Conservation (phyloP, 2,329 filamentous ascomycete genomes). For the Aspergillus amoenus region DNA sequence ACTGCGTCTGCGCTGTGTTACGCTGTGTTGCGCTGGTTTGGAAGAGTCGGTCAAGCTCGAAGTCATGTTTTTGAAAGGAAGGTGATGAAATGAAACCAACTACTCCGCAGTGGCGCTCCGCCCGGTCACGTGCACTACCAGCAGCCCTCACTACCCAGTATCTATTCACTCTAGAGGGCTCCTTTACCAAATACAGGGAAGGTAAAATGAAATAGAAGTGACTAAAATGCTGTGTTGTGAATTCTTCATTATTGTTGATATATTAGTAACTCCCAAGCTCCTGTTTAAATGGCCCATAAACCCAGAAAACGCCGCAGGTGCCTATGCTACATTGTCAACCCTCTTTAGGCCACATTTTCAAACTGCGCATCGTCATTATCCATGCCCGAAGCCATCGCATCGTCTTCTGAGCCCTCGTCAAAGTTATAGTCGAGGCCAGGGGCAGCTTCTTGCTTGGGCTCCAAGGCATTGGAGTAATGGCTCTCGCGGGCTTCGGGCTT, state of each 20-base stretch:
- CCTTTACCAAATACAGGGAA: not conserved
- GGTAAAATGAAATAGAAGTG: not conserved
- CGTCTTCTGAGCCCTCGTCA: slow-evolving; percentile 53
- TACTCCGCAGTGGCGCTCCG: not conserved
- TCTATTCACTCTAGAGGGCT: too few relatives aligned
- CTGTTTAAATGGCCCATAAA: slow-evolving; percentile 13
- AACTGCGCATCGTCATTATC: slow-evolving; percentile 70
- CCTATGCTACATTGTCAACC: slow-evolving; percentile 26
- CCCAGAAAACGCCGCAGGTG: slow-evolving; percentile 23
- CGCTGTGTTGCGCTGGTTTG: not conserved
- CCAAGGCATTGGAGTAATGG: slow-evolving; percentile 44
- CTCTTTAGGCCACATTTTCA: slow-evolving; percentile 65
- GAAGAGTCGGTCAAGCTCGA: too few relatives aligned
- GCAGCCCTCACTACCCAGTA: not conserved
- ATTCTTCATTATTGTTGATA: slow-evolving; percentile 1
- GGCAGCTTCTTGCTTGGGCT: slow-evolving; percentile 52
- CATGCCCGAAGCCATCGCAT: slow-evolving; percentile 49
- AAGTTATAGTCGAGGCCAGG: slow-evolving; percentile 48
- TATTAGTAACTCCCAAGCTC: slow-evolving; percentile 9
- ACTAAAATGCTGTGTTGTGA: not conserved
- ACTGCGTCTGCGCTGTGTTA: not conserved
- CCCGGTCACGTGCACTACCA: not conserved
- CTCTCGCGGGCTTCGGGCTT: slow-evolving; percentile 66
- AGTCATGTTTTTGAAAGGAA: not conserved
- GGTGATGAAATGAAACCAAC: not conserved